Evolutionary conservation across 2,329 filamentous ascomycete genomes (phyloP).

Genomic region (Fusarium sp.): DNA sequence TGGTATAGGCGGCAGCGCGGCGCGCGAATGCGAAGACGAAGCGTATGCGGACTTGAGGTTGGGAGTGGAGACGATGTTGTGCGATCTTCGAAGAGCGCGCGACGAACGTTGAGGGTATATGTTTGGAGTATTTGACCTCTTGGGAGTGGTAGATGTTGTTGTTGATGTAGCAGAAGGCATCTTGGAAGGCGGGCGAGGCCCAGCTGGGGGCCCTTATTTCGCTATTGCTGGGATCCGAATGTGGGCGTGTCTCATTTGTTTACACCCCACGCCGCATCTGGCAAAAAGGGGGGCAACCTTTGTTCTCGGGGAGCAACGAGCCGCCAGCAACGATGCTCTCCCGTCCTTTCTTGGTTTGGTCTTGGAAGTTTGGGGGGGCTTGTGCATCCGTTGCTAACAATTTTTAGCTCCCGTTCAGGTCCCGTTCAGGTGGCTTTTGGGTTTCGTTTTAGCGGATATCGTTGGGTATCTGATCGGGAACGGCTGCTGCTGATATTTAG

Average conservation of each 20-base stretch:
- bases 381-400: conserved; percentile 16
- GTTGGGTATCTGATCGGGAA: conserved; percentile 13
- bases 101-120: conserved; percentile 45
- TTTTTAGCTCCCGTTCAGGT: conserved; percentile 41
- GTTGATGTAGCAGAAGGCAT: conserved; percentile 48
- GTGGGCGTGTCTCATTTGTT: conserved; percentile 51
- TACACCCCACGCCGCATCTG: conserved; percentile 49
- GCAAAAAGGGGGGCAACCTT: conserved; percentile 48
- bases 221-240: conserved; percentile 33
- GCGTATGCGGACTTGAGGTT: conserved; percentile 68
- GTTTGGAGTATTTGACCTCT: conserved; percentile 38
- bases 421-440: conserved; percentile 23
- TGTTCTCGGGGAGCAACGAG: conserved; percentile 39
- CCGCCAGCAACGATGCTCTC: not conserved
- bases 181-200: conserved; percentile 41
- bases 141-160: conserved; percentile 41
- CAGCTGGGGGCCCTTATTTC: conserved; percentile 46
- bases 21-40: conserved; percentile 63
- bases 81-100: conserved; percentile 60
- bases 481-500: not conserved
- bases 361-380: not conserved
- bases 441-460: conserved; percentile 30
- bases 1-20: conserved; percentile 64
- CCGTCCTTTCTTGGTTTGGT: conserved; percentile 17
- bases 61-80: conserved; percentile 68